Evolutionary conservation across 495 filamentous ascomycete species (phyloP).

Genomic region (Penicillium roqueforti): DNA sequence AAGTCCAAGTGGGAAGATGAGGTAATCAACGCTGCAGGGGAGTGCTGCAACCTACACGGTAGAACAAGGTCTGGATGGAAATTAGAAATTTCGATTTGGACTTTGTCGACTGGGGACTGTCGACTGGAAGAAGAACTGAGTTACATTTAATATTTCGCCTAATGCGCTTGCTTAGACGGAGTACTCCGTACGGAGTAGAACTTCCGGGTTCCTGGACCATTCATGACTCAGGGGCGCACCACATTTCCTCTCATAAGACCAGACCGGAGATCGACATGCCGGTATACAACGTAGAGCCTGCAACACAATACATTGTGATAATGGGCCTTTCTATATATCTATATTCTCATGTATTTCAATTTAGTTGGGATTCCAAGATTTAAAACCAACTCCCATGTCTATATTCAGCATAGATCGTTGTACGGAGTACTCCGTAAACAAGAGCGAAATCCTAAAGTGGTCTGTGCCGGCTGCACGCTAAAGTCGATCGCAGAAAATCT

Average conservation of each 20-base stretch:
- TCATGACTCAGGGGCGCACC: no score
- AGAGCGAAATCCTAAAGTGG: neutral
- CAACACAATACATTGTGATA: neutral
- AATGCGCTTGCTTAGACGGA: no score
- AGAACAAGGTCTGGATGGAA: neutral
- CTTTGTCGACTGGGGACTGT: no score
- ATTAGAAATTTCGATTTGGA: neutral
- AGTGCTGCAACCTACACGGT: neutral
- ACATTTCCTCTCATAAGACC: conserved; percentile 8
- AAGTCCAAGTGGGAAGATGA: neutral
- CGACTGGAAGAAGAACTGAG: no score
- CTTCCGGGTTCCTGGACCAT: no score
- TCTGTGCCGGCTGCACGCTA: conserved; percentile 6
- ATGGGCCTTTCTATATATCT: neutral
- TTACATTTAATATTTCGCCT: no score
- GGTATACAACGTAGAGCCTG: no score
- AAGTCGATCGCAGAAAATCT: conserved; percentile 12
- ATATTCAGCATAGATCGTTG: neutral
- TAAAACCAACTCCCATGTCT: neutral
- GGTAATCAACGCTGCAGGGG: neutral
- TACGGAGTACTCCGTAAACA: no score
- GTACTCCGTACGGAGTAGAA: no score
- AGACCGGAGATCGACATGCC: no score
- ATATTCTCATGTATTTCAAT: no score
- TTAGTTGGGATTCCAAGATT: no score